phyloP scores from a whole-genome alignment of 83 land plant species.

The Thuja plicata region DNA sequence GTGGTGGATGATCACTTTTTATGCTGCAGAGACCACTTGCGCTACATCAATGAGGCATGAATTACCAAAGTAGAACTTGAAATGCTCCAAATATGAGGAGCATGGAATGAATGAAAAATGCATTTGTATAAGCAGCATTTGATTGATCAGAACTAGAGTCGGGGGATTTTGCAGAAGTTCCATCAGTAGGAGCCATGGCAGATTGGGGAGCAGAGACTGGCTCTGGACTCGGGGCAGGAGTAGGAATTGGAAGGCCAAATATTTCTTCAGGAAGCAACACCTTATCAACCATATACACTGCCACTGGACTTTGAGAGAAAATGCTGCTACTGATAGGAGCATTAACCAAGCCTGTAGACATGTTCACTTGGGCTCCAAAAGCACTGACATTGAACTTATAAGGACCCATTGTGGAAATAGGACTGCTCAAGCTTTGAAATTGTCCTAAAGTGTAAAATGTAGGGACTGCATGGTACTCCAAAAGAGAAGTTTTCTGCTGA shows the following conservation, averaged over 20 bases:
- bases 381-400: constrained; percentile 14
- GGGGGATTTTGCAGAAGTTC: not conserved
- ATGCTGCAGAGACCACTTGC: not conserved
- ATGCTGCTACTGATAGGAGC: constrained; percentile 9
- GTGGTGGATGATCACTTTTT: not conserved
- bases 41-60: not conserved
- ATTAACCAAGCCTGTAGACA: constrained; percentile 10
- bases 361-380: constrained; percentile 15
- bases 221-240: constrained; percentile 2
- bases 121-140: constrained; percentile 2
- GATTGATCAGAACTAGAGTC: not conserved
- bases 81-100: not conserved
- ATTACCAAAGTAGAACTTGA: not conserved
- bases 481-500: not conserved
- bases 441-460: constrained; percentile 3
- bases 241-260: constrained; percentile 11
- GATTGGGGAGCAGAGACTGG: constrained; percentile 5
- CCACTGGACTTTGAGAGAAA: constrained; percentile 7
- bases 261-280: constrained; percentile 16
- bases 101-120: not conserved
- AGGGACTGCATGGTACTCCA: constrained; percentile 10
- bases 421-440: constrained; percentile 1
- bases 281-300: not conserved
- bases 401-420: constrained; percentile 7
- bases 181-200: constrained; percentile 1